phyloP scores from a whole-genome alignment of 2,329 filamentous ascomycete species.

The Pseudogymnoascus sp. region DNA sequence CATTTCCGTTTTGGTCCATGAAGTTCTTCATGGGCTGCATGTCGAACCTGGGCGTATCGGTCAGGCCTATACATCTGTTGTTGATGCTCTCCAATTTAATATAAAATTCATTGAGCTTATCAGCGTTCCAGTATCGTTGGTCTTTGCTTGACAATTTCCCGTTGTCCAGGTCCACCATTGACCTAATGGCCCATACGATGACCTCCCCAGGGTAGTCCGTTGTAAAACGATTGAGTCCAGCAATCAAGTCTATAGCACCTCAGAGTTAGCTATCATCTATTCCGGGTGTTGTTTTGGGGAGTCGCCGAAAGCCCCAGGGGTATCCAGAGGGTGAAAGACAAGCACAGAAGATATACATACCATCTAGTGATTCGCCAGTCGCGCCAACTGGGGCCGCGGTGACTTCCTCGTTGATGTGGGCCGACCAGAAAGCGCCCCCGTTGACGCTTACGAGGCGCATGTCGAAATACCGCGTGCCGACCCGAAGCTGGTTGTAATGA shows the following conservation, averaged over 20 bases:
- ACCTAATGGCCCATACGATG: not conserved
- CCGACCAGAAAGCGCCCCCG: not conserved
- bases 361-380: not conserved
- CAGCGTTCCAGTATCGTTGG: not conserved
- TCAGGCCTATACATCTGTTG: not conserved
- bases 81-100: not conserved
- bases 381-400: not conserved
- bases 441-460: not conserved
- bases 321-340: conserved; percentile 6
- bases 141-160: not conserved
- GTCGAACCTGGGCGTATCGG: not conserved
- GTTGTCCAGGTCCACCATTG: not conserved
- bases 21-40: not conserved
- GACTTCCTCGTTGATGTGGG: not conserved
- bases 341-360: conserved; percentile 26
- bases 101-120: not conserved
- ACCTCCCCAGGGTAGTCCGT: not conserved
- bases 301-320: conserved; percentile 22
- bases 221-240: not conserved
- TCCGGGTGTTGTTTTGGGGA: not conserved
- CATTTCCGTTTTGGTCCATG: not conserved
- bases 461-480: conserved; percentile 24
- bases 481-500: conserved; percentile 38
- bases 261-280: not conserved
- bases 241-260: not conserved